A percentile compares a stretch with the other conserved stretches of the same genome.
phyloP scores from a whole-genome alignment of 768 basidiomycete species.

The Boletus sp. region DNA sequence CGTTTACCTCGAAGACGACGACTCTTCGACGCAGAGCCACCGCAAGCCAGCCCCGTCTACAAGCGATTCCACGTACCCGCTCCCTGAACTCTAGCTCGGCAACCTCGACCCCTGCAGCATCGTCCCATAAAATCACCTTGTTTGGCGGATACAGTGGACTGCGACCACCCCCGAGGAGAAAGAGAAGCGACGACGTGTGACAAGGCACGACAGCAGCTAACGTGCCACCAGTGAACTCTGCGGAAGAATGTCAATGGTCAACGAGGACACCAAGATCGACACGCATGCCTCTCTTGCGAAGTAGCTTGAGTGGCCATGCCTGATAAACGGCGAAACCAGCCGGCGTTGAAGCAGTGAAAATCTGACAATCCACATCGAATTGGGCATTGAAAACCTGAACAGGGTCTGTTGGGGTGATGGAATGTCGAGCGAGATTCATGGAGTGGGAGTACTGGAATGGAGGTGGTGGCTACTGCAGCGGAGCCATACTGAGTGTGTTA shows the following conservation, averaged over 20 bases:
- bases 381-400: slow-evolving; percentile 73
- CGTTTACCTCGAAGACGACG: slow-evolving; percentile 69
- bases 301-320: slow-evolving; percentile 67
- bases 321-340: slow-evolving; percentile 83
- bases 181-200: slow-evolving; percentile 78
- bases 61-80: slow-evolving; percentile 73
- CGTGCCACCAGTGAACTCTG: slow-evolving; percentile 79
- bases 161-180: slow-evolving; percentile 82
- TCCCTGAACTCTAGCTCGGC: slow-evolving; percentile 90
- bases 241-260: slow-evolving; percentile 14
- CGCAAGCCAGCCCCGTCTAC: slow-evolving; percentile 79
- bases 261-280: not conserved
- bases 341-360: slow-evolving; percentile 78
- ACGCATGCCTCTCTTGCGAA: slow-evolving; percentile 74
- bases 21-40: slow-evolving; percentile 78
- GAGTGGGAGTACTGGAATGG: slow-evolving; percentile 24
- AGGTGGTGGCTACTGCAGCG: slow-evolving; percentile 5
- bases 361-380: slow-evolving; percentile 75
- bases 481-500: slow-evolving; percentile 19
- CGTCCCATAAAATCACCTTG: slow-evolving; percentile 91
- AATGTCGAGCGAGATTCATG: slow-evolving; percentile 87
- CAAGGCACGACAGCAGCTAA: slow-evolving; percentile 73
- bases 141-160: slow-evolving; percentile 89
- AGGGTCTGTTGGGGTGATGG: slow-evolving; percentile 72
- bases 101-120: slow-evolving; percentile 68